Percentiles rank a stretch among this genome's conserved stretches.
phyloP scores from a whole-genome alignment of 768 basidiomycete species.

The Podaxis rugospora region DNA sequence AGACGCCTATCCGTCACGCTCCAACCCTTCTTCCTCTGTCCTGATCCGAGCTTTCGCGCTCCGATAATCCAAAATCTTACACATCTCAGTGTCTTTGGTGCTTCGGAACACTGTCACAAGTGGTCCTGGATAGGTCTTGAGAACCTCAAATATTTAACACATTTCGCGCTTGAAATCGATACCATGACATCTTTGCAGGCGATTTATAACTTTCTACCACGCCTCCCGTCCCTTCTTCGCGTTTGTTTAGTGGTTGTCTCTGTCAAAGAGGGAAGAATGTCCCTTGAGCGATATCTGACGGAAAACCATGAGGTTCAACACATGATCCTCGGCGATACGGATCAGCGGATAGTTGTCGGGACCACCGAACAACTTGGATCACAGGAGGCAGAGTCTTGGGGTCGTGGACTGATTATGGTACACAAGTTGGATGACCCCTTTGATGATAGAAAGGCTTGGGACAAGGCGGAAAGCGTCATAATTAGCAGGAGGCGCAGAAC shows the following conservation, averaged over 20 bases:
- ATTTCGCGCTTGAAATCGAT: conserved; percentile 8
- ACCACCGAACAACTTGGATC: background rate
- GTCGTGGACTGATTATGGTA: background rate
- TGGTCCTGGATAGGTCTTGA: conserved; percentile 3
- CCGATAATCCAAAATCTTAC: conserved; percentile 5
- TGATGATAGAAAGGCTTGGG: conserved; percentile 2
- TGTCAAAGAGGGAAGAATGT: background rate
- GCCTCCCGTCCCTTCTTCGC: background rate
- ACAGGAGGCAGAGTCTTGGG: background rate
- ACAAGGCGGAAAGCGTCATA: background rate
- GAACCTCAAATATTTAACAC: conserved; percentile 1
- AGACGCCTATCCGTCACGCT: conserved; percentile 3
- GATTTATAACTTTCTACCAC: conserved; percentile 2
- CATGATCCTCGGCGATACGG: background rate
- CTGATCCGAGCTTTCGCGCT: conserved; percentile 2
- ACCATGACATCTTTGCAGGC: background rate
- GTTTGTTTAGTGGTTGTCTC: conserved; percentile 2
- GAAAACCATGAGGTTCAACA: conserved; percentile 5
- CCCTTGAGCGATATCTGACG: background rate
- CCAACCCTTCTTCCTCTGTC: conserved; percentile 3
- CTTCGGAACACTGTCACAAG: background rate
- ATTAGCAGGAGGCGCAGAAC: background rate
- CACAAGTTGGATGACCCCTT: background rate
- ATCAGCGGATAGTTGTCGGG: conserved; percentile 6
- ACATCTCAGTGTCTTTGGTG: conserved; percentile 6